phyloP scores from a whole-genome alignment of 371 early-diverging fungal genomes.

The Apophysomyces elegans region DNA sequence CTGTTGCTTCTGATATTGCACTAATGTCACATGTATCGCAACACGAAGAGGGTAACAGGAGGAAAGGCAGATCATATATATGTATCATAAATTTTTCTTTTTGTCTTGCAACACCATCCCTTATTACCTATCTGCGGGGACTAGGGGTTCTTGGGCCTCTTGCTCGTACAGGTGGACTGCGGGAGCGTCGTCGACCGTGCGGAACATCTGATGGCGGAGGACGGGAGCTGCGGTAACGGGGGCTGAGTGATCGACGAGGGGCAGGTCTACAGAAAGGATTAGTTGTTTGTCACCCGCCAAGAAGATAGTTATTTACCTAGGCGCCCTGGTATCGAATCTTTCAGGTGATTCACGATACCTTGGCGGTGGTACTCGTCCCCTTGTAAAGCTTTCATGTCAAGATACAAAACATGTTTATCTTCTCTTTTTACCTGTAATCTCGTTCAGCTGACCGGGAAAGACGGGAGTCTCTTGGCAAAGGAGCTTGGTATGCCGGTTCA shows the following conservation, averaged over 20 bases:
- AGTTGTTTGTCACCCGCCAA: neutral
- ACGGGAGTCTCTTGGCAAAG: conserved; percentile 1
- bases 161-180: conserved; percentile 5
- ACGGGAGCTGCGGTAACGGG: neutral
- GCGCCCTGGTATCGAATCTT: neutral
- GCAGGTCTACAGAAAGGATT: neutral
- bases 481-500: neutral
- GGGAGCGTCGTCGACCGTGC: conserved; percentile 2
- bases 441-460: conserved; percentile 3
- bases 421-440: neutral
- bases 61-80: neutral
- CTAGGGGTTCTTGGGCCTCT: conserved; percentile 8
- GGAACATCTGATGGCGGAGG: neutral
- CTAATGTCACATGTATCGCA: too few species aligned
- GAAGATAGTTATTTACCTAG: neutral
- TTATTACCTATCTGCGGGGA: conserved; percentile 3
- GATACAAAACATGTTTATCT: too few species aligned
- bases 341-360: conserved; percentile 6
- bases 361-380: conserved; percentile 7
- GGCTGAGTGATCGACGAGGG: conserved; percentile 3
- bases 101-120: neutral
- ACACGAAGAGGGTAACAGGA: too few species aligned
- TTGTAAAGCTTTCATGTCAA: neutral
- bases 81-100: neutral
- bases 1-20: too few species aligned